Conservation (phyloP, 495 filamentous ascomycete species). For the Trypethelium eluteriae region DNA sequence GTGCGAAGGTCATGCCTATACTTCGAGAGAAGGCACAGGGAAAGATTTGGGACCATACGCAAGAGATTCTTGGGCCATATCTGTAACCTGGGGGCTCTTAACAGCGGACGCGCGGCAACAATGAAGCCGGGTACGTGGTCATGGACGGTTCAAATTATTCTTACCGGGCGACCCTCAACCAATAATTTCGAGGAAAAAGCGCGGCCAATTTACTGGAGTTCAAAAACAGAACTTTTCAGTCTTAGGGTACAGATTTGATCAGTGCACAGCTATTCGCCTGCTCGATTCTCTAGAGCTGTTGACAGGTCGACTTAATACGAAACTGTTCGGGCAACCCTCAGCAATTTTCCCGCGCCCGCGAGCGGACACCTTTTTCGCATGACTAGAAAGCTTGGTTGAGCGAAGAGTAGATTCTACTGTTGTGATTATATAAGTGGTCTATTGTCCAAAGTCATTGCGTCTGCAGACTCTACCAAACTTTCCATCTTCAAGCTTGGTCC, state of each 20-base stretch:
- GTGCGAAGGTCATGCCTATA: too few species aligned
- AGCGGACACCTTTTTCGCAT: not conserved
- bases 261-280: not conserved
- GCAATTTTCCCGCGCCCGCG: not conserved
- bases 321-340: not conserved
- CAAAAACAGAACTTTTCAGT: too few species aligned
- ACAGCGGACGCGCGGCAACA: too few species aligned
- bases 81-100: too few species aligned
- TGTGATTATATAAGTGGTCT: not conserved
- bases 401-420: not conserved
- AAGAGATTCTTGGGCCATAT: too few species aligned
- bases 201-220: too few species aligned
- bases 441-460: not conserved
- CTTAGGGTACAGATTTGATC: not conserved
- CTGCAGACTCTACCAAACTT: conserved; percentile 4
- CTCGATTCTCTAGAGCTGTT: not conserved
- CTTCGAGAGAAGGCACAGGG: too few species aligned
- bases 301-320: not conserved
- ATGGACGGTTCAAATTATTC: too few species aligned
- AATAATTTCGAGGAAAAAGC: too few species aligned
- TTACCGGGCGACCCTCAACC: too few species aligned
- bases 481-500: conserved; percentile 10
- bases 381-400: not conserved
- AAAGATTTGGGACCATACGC: too few species aligned
- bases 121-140: too few species aligned